phyloP scores from a whole-genome alignment of 192 early-diverging fungal species.

The Umbelopsis vinacea region DNA sequence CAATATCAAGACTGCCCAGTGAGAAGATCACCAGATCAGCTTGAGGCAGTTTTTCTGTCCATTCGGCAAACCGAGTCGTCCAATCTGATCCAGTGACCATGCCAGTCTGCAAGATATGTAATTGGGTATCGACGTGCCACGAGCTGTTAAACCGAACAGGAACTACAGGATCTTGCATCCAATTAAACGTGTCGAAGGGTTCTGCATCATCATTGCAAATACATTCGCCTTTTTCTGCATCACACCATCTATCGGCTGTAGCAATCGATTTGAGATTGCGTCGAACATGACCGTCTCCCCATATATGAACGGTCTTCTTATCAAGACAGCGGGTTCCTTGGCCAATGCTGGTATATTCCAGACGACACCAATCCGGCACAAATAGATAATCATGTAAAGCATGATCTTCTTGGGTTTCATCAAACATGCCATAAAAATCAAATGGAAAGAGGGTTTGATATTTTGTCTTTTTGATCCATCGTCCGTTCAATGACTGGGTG shows the following conservation, averaged over 20 bases:
- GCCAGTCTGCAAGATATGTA: slow-evolving; percentile 21
- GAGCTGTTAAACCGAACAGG: slow-evolving; percentile 30
- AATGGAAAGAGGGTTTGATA: slow-evolving; percentile 29
- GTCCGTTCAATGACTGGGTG: slow-evolving; percentile 14
- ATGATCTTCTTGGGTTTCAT: slow-evolving; percentile 31
- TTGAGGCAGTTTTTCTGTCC: slow-evolving; percentile 4
- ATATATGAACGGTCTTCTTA: slow-evolving; percentile 34
- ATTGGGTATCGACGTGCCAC: slow-evolving; percentile 29
- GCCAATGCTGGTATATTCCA: slow-evolving; percentile 34
- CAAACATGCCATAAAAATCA: slow-evolving; percentile 44
- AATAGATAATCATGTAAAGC: slow-evolving; percentile 24
- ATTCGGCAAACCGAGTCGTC: not conserved
- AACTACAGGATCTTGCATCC: slow-evolving; percentile 24
- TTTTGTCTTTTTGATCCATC: slow-evolving; percentile 30
- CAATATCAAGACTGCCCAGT: slow-evolving; percentile 35
- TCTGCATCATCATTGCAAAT: slow-evolving; percentile 33
- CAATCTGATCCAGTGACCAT: slow-evolving; percentile 7
- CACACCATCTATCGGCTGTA: slow-evolving; percentile 35
- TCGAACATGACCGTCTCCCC: slow-evolving; percentile 35
- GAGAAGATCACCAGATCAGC: slow-evolving; percentile 35
- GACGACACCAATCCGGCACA: slow-evolving; percentile 35
- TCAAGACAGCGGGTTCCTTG: slow-evolving; percentile 31
- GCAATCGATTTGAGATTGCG: slow-evolving; percentile 36
- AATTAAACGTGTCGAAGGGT: slow-evolving; percentile 5
- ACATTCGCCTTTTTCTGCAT: slow-evolving; percentile 26